Evolutionary conservation across 2,329 filamentous ascomycete genomes (phyloP).

Genomic region (Xylariaceae sp.): DNA sequence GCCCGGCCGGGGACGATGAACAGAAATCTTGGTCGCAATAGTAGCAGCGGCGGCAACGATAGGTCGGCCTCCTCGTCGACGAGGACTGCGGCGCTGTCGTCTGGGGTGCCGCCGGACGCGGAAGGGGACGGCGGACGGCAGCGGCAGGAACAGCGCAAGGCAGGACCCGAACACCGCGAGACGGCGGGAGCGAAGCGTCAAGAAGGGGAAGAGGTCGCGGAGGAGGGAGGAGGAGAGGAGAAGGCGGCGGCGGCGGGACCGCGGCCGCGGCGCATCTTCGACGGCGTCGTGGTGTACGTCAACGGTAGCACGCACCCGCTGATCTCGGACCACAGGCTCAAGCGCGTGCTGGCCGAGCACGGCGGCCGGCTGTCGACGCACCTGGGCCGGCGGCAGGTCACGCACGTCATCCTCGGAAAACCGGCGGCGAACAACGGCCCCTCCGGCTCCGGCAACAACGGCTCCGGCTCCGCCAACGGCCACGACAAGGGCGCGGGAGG

Average conservation of each 20-base stretch:
- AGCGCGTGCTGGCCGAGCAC: slow-evolving; percentile 65
- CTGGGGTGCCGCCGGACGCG: too few relatives aligned
- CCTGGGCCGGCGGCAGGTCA: slow-evolving; percentile 66
- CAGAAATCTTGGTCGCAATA: too few relatives aligned
- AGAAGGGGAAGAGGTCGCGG: background rate
- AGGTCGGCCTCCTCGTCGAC: too few relatives aligned
- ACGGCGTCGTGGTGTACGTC: slow-evolving; percentile 68
- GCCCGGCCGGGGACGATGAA: slow-evolving; percentile 37
- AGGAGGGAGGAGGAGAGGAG: slow-evolving; percentile 20
- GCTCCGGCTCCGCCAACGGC: slow-evolving; percentile 22
- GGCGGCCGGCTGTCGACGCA: slow-evolving; percentile 65
- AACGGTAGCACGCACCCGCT: slow-evolving; percentile 79
- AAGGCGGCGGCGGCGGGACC: slow-evolving; percentile 35
- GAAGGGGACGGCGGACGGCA: slow-evolving; percentile 3
- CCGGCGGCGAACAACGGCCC: slow-evolving; percentile 34
- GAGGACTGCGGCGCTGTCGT: too few relatives aligned
- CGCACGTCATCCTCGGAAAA: slow-evolving; percentile 74
- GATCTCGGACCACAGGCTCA: slow-evolving; percentile 80
- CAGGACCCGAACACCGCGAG: too few relatives aligned
- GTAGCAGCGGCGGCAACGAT: too few relatives aligned
- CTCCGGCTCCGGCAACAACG: too few relatives aligned
- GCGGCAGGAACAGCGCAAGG: too few relatives aligned
- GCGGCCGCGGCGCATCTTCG: slow-evolving; percentile 49
- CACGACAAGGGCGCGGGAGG: slow-evolving; percentile 69
- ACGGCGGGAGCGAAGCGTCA: too few relatives aligned